Conservation (phyloP, 164 flowering plant species). For the Protea cynaroides region DNA sequence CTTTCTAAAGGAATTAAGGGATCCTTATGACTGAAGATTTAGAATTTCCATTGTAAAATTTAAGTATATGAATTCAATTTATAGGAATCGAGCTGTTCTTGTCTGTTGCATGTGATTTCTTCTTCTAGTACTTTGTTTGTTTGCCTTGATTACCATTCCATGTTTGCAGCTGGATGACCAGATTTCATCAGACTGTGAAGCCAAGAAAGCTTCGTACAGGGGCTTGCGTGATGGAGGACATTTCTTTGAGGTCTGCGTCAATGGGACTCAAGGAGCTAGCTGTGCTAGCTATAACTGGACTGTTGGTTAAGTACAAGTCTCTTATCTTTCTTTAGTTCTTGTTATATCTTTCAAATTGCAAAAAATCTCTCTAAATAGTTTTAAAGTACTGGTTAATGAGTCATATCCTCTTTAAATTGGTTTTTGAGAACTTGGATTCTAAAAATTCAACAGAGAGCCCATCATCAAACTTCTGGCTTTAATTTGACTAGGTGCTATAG, state of each 20-base stretch:
- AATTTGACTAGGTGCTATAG: neutral
- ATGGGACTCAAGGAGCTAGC: constrained; percentile 43
- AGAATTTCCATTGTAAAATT: neutral
- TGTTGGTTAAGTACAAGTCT: constrained; percentile 55
- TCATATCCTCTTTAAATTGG: neutral
- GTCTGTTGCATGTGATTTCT: neutral
- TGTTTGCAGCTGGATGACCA: constrained; percentile 65
- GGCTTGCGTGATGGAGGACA: constrained; percentile 71
- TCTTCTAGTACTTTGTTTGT: neutral
- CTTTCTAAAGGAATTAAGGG: neutral
- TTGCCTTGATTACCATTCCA: constrained; percentile 1
- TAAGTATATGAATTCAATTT: neutral
- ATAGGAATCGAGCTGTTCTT: neutral
- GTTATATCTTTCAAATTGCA: neutral
- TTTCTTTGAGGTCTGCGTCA: constrained; percentile 67
- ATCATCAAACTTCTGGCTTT: neutral
- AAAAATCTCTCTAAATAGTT: neutral
- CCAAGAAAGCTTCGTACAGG: constrained; percentile 37
- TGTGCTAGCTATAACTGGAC: constrained; percentile 77
- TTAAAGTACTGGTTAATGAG: neutral
- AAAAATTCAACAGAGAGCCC: neutral
- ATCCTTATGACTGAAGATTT: neutral
- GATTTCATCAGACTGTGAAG: constrained; percentile 40
- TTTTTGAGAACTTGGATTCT: neutral
- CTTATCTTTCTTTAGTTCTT: constrained; percentile 9